Conservation (phyloP, 1,284 basidiomycete species). For the Pseudozyma tsukubaensis region DNA sequence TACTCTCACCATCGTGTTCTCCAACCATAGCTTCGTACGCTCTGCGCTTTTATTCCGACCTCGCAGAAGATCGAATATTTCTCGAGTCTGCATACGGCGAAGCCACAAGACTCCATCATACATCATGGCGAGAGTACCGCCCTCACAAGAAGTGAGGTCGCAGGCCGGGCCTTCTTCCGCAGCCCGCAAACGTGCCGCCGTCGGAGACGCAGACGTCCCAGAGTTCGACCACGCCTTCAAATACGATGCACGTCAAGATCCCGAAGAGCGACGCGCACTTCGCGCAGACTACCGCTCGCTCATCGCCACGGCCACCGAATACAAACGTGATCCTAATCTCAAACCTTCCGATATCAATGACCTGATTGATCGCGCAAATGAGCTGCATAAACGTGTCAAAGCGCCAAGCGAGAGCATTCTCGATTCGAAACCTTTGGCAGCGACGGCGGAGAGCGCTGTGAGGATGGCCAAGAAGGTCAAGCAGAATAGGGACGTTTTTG, state of each 20-base stretch:
- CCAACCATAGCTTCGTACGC: too few species aligned
- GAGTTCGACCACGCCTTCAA: constrained; percentile 12
- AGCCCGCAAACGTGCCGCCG: constrained; percentile 23
- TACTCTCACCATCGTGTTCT: too few species aligned
- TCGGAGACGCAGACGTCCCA: background rate
- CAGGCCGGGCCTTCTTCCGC: constrained; percentile 27
- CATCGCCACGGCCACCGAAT: constrained; percentile 49
- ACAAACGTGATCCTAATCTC: constrained; percentile 29
- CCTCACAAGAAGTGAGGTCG: constrained; percentile 15
- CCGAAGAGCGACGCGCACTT: constrained; percentile 46
- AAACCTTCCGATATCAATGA: constrained; percentile 28
- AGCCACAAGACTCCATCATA: background rate
- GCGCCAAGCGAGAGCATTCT: constrained; percentile 44
- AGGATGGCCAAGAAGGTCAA: constrained; percentile 63
- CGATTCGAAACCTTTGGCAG: constrained; percentile 59
- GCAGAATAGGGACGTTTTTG: constrained; percentile 58
- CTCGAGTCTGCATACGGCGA: too few species aligned
- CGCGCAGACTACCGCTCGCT: constrained; percentile 55
- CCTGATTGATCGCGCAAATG: constrained; percentile 24
- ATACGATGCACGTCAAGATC: constrained; percentile 55
- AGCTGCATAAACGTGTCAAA: constrained; percentile 34
- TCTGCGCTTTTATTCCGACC: too few species aligned
- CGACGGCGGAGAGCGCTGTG: constrained; percentile 60
- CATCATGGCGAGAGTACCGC: constrained; percentile 3
- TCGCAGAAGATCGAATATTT: too few species aligned